Evolutionary conservation across 1,139 yeast species (phyloP).

Genomic region (Wickerhamomyces sp.): DNA sequence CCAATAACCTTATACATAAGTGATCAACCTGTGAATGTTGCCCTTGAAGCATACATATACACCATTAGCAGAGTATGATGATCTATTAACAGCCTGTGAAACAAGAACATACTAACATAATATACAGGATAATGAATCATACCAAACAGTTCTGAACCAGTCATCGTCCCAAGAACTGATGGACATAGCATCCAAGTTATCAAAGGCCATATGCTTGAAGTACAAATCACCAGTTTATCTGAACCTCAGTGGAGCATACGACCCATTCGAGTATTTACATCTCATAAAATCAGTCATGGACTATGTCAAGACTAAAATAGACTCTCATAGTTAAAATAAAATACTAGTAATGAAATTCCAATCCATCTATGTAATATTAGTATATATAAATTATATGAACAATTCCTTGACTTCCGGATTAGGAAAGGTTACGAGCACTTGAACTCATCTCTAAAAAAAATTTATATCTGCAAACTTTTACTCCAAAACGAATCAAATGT

Average conservation of each 20-base stretch:
- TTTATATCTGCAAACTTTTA: background rate
- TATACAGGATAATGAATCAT: conserved; percentile 24
- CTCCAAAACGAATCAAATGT: no score
- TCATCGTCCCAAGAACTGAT: conserved; percentile 31
- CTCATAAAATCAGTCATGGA: conserved; percentile 13
- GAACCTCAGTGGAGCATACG: conserved; percentile 29
- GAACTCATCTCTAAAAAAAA: conserved; percentile 2
- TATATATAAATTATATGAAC: background rate
- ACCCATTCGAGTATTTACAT: conserved; percentile 12
- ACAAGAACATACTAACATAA: background rate
- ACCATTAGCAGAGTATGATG: conserved; percentile 13
- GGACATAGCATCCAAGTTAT: conserved; percentile 33
- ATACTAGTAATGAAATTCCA: background rate
- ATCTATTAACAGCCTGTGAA: background rate
- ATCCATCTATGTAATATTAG: background rate
- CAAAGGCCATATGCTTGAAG: conserved; percentile 31
- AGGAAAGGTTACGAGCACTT: background rate
- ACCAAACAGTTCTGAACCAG: conserved; percentile 32
- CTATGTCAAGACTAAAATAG: conserved; percentile 5
- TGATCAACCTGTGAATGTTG: conserved; percentile 6
- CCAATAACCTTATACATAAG: conserved; percentile 9
- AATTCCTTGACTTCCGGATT: background rate
- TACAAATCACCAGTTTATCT: conserved; percentile 34
- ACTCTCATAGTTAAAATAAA: background rate
- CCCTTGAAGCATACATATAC: conserved; percentile 15